Conservation (phyloP, 2,329 filamentous ascomycete species). For the Truncatella angustata region DNA sequence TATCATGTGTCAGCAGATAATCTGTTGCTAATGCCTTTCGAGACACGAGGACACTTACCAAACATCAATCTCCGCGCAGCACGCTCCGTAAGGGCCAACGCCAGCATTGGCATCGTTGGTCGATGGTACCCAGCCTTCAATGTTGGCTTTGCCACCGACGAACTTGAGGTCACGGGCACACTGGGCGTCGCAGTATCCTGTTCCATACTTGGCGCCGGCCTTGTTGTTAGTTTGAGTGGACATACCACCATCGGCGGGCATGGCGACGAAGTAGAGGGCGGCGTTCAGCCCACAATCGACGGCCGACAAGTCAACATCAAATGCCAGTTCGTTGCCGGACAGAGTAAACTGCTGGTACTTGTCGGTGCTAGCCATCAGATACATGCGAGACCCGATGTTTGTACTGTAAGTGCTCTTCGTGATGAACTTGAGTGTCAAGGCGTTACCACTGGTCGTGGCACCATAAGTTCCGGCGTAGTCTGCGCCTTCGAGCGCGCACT, state of each 20-base stretch:
- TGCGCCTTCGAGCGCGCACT: constrained; percentile 45
- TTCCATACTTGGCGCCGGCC: constrained; percentile 58
- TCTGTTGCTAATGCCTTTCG: not conserved
- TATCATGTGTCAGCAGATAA: constrained; percentile 3
- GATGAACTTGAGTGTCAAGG: constrained; percentile 50
- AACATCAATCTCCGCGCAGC: constrained; percentile 59
- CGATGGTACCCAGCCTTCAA: constrained; percentile 48
- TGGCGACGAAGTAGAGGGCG: constrained; percentile 57
- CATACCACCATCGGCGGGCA: constrained; percentile 55
- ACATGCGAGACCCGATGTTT: constrained; percentile 49
- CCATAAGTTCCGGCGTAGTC: constrained; percentile 46
- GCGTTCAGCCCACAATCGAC: constrained; percentile 63
- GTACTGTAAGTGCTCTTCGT: constrained; percentile 43
- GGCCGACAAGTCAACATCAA: constrained; percentile 63
- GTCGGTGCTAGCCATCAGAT: constrained; percentile 54
- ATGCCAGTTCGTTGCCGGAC: constrained; percentile 59
- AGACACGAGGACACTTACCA: constrained; percentile 37
- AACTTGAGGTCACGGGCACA: constrained; percentile 29
- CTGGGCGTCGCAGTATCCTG: constrained; percentile 60
- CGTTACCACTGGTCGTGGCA: constrained; percentile 44
- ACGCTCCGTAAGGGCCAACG: constrained; percentile 48
- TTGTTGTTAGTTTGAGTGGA: constrained; percentile 44
- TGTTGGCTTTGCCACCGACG: constrained; percentile 32
- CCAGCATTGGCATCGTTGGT: constrained; percentile 51
- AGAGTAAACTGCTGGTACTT: constrained; percentile 60